Percentiles rank a stretch among this genome's conserved stretches.
Evolutionary conservation across 495 filamentous ascomycete genomes (phyloP).

Genomic region (Aspergillus indologenus): DNA sequence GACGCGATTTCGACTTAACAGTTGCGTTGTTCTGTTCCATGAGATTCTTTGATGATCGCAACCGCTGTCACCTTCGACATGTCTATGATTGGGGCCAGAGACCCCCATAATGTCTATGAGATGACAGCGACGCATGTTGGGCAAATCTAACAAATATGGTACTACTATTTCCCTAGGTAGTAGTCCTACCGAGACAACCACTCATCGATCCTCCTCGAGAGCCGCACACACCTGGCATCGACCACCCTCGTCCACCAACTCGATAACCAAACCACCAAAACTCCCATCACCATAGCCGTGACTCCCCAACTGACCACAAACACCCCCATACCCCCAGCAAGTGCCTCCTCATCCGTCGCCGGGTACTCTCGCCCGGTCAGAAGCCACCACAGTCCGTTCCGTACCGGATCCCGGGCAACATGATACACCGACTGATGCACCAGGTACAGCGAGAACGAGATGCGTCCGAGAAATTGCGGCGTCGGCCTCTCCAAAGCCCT

Average conservation of each 20-base stretch:
- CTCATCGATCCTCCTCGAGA: not conserved
- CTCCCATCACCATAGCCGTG: not conserved
- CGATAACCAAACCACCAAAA: not conserved
- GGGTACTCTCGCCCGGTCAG: not conserved
- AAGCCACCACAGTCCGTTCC: not conserved
- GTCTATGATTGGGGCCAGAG: too few relatives aligned
- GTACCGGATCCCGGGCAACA: not conserved
- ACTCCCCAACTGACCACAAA: not conserved
- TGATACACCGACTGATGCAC: constrained; percentile 5
- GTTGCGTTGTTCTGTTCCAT: too few relatives aligned
- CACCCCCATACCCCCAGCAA: not conserved
- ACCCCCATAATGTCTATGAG: too few relatives aligned
- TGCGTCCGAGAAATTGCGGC: not conserved
- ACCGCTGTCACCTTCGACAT: too few relatives aligned
- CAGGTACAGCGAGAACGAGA: constrained; percentile 2
- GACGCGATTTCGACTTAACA: too few relatives aligned
- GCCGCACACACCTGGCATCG: not conserved
- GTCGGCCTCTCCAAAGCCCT: not conserved
- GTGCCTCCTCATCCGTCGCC: not conserved
- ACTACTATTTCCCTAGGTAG: too few relatives aligned
- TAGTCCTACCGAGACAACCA: not conserved
- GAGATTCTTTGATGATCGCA: too few relatives aligned
- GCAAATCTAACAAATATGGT: too few relatives aligned
- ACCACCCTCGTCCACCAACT: not conserved
- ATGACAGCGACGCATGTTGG: too few relatives aligned